phyloP scores from a whole-genome alignment of 75 land plant species.

The Larix kaempferi region DNA sequence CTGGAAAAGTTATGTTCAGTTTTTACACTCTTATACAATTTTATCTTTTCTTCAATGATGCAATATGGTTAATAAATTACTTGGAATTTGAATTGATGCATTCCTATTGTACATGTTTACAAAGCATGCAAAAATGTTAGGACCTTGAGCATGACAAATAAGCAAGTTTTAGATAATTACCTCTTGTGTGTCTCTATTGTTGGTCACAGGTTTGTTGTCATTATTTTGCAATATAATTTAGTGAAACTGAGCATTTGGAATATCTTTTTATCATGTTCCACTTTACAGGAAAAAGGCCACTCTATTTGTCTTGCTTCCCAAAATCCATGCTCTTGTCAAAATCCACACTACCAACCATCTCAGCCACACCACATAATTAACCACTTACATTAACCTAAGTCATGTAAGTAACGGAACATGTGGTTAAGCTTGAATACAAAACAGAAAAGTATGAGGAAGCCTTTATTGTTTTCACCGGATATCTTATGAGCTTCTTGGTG shows the following conservation, averaged over 20 bases:
- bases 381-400: conserved; percentile 75
- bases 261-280: conserved; percentile 77
- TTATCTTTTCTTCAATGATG: too few species aligned
- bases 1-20: too few species aligned
- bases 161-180: conserved; percentile 6
- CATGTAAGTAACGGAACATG: too few species aligned
- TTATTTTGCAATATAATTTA: conserved; percentile 73
- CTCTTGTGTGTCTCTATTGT: conserved; percentile 69
- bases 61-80: too few species aligned
- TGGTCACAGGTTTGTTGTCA: conserved; percentile 64
- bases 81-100: too few species aligned
- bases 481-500: conserved; percentile 17
- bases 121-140: too few species aligned
- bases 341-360: conserved; percentile 72
- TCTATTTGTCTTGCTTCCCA: conserved; percentile 82
- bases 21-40: too few species aligned
- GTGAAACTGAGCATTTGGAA: conserved; percentile 52
- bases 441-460: conserved; percentile 23
- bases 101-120: too few species aligned
- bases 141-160: too few species aligned
- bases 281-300: conserved; percentile 62
- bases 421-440: conserved; percentile 16
- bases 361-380: conserved; percentile 71
- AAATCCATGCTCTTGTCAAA: conserved; percentile 65
- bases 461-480: background rate